A percentile compares a stretch with the other conserved stretches of the same genome.
Conservation (phyloP, 1,284 basidiomycete genomes). For the Lentinula novae-zelandiae region DNA sequence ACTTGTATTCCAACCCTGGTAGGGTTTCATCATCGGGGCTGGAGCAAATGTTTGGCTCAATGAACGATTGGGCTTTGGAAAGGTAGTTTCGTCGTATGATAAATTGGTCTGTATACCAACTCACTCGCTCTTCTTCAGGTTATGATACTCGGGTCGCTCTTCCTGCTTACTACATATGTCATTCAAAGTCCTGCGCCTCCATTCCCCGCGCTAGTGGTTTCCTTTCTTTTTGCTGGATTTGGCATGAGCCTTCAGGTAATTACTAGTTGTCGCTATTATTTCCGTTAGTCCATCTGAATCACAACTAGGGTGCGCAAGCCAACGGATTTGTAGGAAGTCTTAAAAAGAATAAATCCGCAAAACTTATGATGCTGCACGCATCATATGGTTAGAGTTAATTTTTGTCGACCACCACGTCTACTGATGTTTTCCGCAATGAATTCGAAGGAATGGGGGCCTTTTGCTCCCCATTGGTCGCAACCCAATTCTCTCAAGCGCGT, state of each 20-base stretch:
- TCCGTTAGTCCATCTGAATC: slow-evolving; percentile 5
- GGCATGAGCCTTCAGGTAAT: slow-evolving; percentile 51
- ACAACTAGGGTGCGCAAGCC: slow-evolving; percentile 49
- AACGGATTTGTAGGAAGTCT: slow-evolving; percentile 53
- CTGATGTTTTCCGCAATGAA: neutral
- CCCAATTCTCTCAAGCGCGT: slow-evolving; percentile 50
- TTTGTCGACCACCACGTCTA: neutral
- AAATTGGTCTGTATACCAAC: neutral
- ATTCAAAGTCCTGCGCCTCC: slow-evolving; percentile 9
- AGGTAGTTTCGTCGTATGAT: neutral
- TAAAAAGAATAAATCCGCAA: slow-evolving; percentile 36
- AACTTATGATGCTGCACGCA: slow-evolving; percentile 55
- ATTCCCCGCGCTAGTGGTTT: slow-evolving; percentile 3
- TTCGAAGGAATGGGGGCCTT: slow-evolving; percentile 54
- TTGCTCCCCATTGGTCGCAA: slow-evolving; percentile 56
- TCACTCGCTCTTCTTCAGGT: neutral
- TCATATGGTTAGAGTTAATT: slow-evolving; percentile 33
- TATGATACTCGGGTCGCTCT: slow-evolving; percentile 8
- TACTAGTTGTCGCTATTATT: neutral
- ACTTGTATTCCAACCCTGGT: neutral
- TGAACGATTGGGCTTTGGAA: slow-evolving; percentile 12
- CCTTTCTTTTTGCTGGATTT: slow-evolving; percentile 5
- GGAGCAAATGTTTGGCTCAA: slow-evolving; percentile 10
- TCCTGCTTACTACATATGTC: slow-evolving; percentile 1
- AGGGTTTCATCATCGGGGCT: slow-evolving; percentile 14